A percentile compares a stretch with the other conserved stretches of the same genome.
Evolutionary conservation across 169 alveolate species (phyloP).

Genomic region (Fabrea salina): DNA sequence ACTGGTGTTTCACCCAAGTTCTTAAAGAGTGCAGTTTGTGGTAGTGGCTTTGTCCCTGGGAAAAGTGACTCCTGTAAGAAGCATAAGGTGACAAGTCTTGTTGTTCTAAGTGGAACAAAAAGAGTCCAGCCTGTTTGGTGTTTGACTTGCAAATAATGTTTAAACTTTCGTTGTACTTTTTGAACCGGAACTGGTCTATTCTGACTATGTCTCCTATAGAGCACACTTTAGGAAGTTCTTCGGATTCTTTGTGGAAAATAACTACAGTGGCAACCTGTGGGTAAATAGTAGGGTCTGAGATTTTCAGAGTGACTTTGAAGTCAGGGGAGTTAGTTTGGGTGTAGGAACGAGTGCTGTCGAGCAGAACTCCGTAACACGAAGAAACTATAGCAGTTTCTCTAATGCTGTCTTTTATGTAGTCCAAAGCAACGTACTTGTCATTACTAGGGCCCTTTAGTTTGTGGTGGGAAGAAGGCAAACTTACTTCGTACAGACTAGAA

Average conservation of each 20-base stretch:
- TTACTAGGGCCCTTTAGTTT: background rate
- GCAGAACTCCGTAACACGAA: slow-evolving; percentile 11
- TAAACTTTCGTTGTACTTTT: background rate
- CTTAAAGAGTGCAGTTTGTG: background rate
- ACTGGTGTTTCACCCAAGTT: background rate
- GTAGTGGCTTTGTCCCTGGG: background rate
- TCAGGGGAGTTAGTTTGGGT: background rate
- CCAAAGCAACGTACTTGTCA: background rate
- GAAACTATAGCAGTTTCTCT: background rate
- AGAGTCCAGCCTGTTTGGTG: background rate
- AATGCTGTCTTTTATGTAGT: background rate
- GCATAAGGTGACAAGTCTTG: slow-evolving; percentile 6
- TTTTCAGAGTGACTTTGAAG: background rate
- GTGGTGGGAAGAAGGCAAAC: background rate
- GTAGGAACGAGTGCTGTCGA: background rate
- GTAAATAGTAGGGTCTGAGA: slow-evolving; percentile 9
- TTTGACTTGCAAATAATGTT: background rate
- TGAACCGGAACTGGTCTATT: background rate
- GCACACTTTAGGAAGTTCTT: background rate
- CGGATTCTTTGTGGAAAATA: slow-evolving; percentile 5
- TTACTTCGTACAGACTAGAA: background rate
- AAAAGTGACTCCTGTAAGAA: background rate
- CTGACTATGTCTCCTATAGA: slow-evolving; percentile 12
- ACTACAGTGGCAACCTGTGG: background rate
- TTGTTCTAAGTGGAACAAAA: background rate